Percentiles rank a stretch among this genome's conserved stretches.
These are phyloP conservation scores for Eucalyptus marginata DNA, from an alignment of 345 rosid genomes.

Conservation along the genomic window DNA sequence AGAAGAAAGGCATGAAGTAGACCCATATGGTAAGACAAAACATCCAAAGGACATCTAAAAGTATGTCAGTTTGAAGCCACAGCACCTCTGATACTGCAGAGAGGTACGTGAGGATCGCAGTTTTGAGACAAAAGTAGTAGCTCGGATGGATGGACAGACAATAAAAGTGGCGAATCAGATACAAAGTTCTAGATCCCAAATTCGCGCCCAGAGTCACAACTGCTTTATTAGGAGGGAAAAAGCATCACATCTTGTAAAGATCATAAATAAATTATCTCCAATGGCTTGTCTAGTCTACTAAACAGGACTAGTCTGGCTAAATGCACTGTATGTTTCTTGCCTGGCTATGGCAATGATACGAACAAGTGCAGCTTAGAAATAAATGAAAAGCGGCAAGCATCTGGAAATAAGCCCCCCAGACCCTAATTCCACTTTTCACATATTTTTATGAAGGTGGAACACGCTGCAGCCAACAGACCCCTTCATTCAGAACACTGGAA, in stretches of 20 bases:
- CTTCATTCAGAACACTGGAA: not conserved
- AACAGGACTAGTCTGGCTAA: not conserved
- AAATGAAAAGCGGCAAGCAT: not conserved
- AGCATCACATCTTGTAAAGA: not conserved
- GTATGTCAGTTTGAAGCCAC: not conserved
- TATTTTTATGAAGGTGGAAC: not conserved
- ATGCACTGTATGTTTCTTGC: not conserved
- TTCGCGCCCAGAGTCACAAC: not conserved
- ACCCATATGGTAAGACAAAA: not conserved
- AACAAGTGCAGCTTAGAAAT: not conserved
- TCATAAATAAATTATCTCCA: not conserved
- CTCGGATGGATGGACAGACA: not conserved
- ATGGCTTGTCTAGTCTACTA: not conserved
- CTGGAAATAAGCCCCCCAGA: not conserved
- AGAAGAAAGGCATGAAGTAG: not conserved
- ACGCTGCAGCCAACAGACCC: not conserved
- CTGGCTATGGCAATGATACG: not conserved
- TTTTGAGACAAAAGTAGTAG: not conserved
- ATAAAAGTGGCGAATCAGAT: not conserved
- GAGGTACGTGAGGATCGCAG: not conserved
- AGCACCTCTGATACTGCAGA: not conserved
- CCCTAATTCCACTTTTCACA: not conserved
- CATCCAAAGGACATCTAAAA: not conserved
- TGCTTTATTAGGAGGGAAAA: not conserved
- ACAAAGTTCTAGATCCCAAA: not conserved